Evolutionary conservation across 176 grass and related monocot species (phyloP).

Genomic region (Stipa capillata): DNA sequence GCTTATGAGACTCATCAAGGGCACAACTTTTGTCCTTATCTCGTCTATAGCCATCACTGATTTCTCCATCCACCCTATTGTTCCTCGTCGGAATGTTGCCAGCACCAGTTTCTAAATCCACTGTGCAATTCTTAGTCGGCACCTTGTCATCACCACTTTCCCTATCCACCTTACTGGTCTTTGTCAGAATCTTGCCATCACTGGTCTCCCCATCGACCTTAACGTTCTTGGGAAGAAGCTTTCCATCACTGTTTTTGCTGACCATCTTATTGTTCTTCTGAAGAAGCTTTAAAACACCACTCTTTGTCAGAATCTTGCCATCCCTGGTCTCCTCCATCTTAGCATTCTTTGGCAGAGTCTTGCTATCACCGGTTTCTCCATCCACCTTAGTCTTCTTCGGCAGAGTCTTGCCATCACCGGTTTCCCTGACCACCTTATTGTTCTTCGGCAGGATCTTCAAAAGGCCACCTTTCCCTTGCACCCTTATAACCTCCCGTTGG

Average conservation of each 20-base stretch:
- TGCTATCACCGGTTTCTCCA: neutral
- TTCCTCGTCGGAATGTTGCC: neutral
- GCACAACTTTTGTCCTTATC: constrained; percentile 14
- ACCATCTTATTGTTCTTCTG: constrained; percentile 8
- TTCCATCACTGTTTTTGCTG: constrained; percentile 2
- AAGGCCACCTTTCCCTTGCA: constrained; percentile 55
- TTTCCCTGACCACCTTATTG: neutral
- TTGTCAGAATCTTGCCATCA: constrained; percentile 1
- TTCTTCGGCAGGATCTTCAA: constrained; percentile 31
- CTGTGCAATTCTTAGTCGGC: neutral
- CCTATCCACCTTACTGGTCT: constrained; percentile 7
- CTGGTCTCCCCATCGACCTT: neutral
- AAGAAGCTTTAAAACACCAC: constrained; percentile 31
- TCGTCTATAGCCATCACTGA: neutral
- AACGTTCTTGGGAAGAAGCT: neutral
- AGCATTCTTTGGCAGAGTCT: neutral
- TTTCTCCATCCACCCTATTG: constrained; percentile 14
- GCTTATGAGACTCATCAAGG: neutral
- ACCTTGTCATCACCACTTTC: neutral
- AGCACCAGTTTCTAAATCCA: constrained; percentile 20
- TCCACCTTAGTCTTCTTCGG: constrained; percentile 1
- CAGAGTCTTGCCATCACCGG: neutral
- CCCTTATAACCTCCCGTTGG: constrained; percentile 8
- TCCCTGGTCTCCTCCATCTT: neutral
- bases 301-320: constrained; percentile 12